phyloP scores from a whole-genome alignment of 371 early-diverging fungal genomes.

The Mucor irregularis region DNA sequence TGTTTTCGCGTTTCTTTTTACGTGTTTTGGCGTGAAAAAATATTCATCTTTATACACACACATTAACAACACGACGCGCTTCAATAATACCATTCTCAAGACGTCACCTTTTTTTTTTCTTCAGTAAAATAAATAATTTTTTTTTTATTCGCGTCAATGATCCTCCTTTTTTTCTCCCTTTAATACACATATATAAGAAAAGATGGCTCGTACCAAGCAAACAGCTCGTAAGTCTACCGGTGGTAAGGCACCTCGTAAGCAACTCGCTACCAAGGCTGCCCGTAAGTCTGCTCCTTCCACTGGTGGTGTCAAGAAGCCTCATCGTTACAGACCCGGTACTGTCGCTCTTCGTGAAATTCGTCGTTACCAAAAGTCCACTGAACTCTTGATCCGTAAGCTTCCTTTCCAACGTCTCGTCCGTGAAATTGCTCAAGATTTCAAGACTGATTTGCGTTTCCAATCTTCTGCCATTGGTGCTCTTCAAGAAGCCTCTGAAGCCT shows the following conservation, averaged over 20 bases:
- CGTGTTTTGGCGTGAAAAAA: too few species aligned
- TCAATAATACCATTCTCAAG: neutral
- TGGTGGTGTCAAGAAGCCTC: constrained; percentile 77
- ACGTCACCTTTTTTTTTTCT: constrained; percentile 1
- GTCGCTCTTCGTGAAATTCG: constrained; percentile 97
- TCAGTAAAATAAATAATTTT: neutral
- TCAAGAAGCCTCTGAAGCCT: constrained; percentile 93
- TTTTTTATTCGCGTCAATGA: neutral
- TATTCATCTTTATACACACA: too few species aligned
- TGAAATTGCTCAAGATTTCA: constrained; percentile 94
- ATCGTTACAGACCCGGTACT: constrained; percentile 82
- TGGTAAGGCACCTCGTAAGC: constrained; percentile 87
- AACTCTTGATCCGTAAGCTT: constrained; percentile 66
- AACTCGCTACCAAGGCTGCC: constrained; percentile 85
- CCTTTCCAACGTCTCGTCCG: constrained; percentile 97
- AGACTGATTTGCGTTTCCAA: constrained; percentile 97
- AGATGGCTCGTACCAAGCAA: constrained; percentile 86
- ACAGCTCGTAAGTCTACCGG: constrained; percentile 85
- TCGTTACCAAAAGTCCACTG: constrained; percentile 81
- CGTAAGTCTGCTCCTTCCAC: constrained; percentile 81
- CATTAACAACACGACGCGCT: too few species aligned
- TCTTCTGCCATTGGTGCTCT: constrained; percentile 95
- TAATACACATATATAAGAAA: neutral
- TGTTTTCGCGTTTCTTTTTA: too few species aligned
- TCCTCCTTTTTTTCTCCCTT: neutral